A percentile compares a stretch with the other conserved stretches of the same genome.
These are phyloP conservation scores for Corylus americana DNA, from an alignment of 306 rosid species.

Conservation along the genomic window DNA sequence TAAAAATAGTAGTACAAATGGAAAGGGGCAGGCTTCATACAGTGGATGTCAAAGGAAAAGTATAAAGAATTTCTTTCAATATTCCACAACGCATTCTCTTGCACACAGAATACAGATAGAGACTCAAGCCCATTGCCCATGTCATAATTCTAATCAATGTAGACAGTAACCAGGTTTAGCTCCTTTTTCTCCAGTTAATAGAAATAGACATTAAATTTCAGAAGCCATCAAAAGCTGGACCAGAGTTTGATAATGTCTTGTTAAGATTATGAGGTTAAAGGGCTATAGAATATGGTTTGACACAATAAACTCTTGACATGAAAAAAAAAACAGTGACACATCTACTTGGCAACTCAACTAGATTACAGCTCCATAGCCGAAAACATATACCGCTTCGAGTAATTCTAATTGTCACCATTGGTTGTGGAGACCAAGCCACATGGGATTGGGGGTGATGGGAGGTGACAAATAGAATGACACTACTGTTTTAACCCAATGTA, in stretches of 20 bases:
- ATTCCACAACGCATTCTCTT: neutral
- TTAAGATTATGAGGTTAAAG: neutral
- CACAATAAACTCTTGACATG: neutral
- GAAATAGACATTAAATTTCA: neutral
- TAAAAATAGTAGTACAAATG: too few species aligned
- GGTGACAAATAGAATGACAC: too few species aligned
- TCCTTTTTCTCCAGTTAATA: neutral
- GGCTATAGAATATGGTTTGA: neutral
- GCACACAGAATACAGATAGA: neutral
- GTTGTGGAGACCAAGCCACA: too few species aligned
- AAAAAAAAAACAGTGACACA: neutral
- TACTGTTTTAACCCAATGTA: neutral
- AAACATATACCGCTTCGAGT: neutral
- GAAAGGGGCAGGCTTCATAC: neutral
- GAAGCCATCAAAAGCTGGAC: neutral
- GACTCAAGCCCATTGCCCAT: neutral
- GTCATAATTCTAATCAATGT: neutral
- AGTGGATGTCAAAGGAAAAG: neutral
- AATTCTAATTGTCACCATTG: too few species aligned
- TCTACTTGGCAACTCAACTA: neutral
- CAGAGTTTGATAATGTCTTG: neutral
- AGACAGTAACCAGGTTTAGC: neutral
- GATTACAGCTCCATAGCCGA: neutral
- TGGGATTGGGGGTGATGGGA: too few species aligned
- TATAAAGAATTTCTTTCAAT: neutral